Conservation (phyloP, 2,329 filamentous ascomycete species). For the Myriosclerotinia scirpicola region DNA sequence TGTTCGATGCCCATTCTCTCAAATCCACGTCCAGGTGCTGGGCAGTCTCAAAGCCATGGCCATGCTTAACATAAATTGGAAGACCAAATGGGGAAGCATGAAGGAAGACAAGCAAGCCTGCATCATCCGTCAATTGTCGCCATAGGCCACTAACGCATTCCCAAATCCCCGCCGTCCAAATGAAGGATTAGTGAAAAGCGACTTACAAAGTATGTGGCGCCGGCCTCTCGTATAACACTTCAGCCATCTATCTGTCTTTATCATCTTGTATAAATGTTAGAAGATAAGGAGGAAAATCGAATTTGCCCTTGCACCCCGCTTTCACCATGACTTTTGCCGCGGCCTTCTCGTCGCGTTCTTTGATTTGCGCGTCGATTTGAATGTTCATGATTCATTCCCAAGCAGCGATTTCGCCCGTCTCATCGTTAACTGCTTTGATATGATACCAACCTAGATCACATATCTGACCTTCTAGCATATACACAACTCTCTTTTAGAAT, state of each 20-base stretch:
- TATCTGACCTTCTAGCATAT: slow-evolving; percentile 16
- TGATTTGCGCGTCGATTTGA: background rate
- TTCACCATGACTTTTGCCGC: background rate
- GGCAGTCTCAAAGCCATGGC: slow-evolving; percentile 19
- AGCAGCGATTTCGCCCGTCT: background rate
- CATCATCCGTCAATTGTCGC: background rate
- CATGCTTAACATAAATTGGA: slow-evolving; percentile 17
- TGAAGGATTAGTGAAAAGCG: background rate
- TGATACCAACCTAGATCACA: slow-evolving; percentile 1
- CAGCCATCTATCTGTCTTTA: background rate
- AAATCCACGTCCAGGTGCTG: slow-evolving; percentile 21
- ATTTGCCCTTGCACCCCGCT: background rate
- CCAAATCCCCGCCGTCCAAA: background rate
- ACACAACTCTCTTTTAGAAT: background rate
- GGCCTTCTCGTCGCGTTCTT: background rate
- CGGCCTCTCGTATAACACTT: slow-evolving; percentile 1
- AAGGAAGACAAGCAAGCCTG: slow-evolving; percentile 13
- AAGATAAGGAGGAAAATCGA: background rate
- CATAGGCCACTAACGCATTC: slow-evolving; percentile 3
- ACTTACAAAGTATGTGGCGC: slow-evolving; percentile 13
- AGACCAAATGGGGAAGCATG: slow-evolving; percentile 16
- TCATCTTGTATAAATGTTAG: slow-evolving; percentile 9
- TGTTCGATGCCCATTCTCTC: slow-evolving; percentile 14
- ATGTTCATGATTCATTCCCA: slow-evolving; percentile 10
- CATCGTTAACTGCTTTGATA: slow-evolving; percentile 3